Evolutionary conservation across 2,329 filamentous ascomycete genomes (phyloP), one percentile per base, ranked within the genome.

Genomic region (Byssochlamys sp.): DNA sequence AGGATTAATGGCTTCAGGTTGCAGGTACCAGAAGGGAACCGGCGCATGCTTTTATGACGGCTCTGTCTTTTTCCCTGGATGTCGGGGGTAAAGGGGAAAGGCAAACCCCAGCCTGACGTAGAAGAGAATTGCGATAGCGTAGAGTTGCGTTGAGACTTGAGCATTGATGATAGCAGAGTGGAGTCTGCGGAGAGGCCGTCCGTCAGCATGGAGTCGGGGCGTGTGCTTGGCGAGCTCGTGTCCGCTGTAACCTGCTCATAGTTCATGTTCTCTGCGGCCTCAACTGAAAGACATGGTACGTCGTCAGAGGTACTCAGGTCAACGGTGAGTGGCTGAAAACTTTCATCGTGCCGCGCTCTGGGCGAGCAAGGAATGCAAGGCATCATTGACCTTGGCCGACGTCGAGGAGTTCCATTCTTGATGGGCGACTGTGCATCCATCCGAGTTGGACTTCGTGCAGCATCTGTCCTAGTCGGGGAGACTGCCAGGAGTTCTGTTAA

Each of bases 401-500:
- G 53, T 45, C 59, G 57, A 6, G 56, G 58, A 3, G 58, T 57
- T 14, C 50, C 55, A 29, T 57, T 59, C 29, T 57, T 55, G 26
- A 53, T 49, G 9, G 61, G 59, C 26, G 59, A 63, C 24, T 56
- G 12, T n/a, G 25, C 26, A 45, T 57, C 52, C 26, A 11, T 33
- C 19, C 52, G 65, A 61, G 27, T 57, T 56, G 57, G 64, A 53
- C 52, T 67, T 53, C 51, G 65, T 54, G 45, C 48, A 39, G 50
- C 54, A 51, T 64, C 61, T 6, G 57, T 28, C 39, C 64, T 67
- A 1, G 64, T 63, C 24, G 70, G 70, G 3, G 71, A 72, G 53
- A 72, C 65, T n/a, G 69, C 71, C 25, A 73, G 67, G 11, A 73
- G 61, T 29, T 68, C 66, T 2, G 71, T 71, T 60, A 73, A 62